Base-by-base conservation (phyloP, 2,329 filamentous ascomycete species). In the Dryadomyces quercus-mongolicae region DNA sequence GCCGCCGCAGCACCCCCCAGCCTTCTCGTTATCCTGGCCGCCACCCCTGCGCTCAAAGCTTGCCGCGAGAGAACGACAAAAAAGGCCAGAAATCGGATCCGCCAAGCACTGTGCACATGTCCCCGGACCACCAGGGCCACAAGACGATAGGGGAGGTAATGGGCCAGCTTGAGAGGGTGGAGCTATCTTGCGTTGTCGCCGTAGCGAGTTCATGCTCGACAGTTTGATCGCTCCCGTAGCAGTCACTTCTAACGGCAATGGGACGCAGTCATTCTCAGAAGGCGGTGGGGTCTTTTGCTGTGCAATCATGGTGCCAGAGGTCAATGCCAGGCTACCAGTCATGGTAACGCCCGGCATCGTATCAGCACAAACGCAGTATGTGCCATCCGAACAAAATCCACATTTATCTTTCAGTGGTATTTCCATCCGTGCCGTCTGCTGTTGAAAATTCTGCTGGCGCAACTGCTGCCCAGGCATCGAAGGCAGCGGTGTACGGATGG, bases 311-410 rank as follows among this genome's bases (percentile, higher is more conserved):
- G 59, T 45, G 5, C 53, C 54, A 3, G 53, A 22, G 15, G 57
- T 48, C 21, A 60, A 64, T 1, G 66, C 66, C 13, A 70, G 67
- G 61, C 71, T 68, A 51, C 69, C 67, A 1, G 71, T 67, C 36
- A 67, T 68, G 16, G 60, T 60, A 13, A 61, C 51, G 13, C 62
- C 58, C 15, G 62, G 58, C 56, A 65, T 64, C 18, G 64, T 60
- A 10, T 91, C 87, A 22, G 86, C 87, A 67, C 88, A 93, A 60
- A 90, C 82, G 64, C 88, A 93, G 61, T 88, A 88, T 0, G 85
- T 90, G 5, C 86, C 86, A 56, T 91, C 86, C 58, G 84, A 81
- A 68, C 88, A 93, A 70, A 93, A 93, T 7, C 88, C 88, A 65
- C 88, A 93, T 20, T 80, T 78, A 61, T 92, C 87, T 58, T 80